Percentiles rank a stretch among this genome's conserved stretches.
These are phyloP conservation scores for Aphanomyces invadans DNA, from an alignment of 352 stramenopile genomes.

Conservation along the genomic window DNA sequence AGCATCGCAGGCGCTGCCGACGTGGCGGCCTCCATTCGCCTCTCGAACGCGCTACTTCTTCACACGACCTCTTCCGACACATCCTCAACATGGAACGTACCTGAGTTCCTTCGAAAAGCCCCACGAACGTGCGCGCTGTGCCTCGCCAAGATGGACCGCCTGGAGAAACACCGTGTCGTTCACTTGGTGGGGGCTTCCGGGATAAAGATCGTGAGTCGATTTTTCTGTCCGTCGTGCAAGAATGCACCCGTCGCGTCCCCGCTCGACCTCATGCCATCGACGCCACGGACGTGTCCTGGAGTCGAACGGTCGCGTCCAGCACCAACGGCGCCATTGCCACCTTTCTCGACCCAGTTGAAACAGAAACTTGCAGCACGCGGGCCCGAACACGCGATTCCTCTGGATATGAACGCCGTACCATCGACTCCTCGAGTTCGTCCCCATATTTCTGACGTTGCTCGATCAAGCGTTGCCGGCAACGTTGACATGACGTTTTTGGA, in stretches of 20 bases:
- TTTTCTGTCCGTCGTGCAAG: background rate
- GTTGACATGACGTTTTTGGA: background rate
- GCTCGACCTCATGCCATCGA: background rate
- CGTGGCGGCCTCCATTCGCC: background rate
- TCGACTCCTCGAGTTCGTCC: too few relatives aligned
- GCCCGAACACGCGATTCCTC: too few relatives aligned
- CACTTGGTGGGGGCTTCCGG: background rate
- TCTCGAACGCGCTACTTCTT: background rate
- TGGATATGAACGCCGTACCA: too few relatives aligned
- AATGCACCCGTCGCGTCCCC: background rate
- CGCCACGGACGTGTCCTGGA: background rate
- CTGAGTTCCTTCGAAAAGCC: background rate
- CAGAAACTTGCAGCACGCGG: too few relatives aligned
- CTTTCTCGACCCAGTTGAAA: too few relatives aligned
- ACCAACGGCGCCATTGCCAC: background rate
- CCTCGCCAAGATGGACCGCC: background rate
- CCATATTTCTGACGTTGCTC: background rate
- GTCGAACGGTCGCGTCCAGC: background rate
- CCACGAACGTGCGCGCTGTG: background rate
- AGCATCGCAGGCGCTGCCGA: background rate
- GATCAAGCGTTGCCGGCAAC: too few relatives aligned
- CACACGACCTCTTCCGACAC: background rate
- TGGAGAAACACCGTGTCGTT: conserved; percentile 4
- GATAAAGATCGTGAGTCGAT: background rate
- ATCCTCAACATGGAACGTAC: background rate